phyloP scores from a whole-genome alignment of 108 stramenopile genomes.

The Cyclotella atomus region DNA sequence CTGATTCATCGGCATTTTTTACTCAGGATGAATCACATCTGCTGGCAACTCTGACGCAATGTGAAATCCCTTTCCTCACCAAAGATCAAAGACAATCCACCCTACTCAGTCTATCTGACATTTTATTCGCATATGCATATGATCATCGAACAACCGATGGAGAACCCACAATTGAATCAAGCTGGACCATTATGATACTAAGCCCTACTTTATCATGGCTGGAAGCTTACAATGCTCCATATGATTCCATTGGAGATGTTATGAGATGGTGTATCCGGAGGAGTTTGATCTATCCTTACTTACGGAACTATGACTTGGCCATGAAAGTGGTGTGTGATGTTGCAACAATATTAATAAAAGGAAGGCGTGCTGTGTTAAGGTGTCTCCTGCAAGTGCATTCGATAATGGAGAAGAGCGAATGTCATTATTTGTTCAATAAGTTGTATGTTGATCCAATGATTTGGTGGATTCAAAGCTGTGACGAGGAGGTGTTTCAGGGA shows the following conservation, averaged over 20 bases:
- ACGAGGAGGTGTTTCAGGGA: constrained; percentile 27
- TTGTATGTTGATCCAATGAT: constrained; percentile 76
- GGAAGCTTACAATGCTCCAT: constrained; percentile 58
- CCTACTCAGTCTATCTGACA: constrained; percentile 67
- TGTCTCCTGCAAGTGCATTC: constrained; percentile 75
- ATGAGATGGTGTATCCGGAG: constrained; percentile 67
- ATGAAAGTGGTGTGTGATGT: constrained; percentile 53
- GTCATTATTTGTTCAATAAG: constrained; percentile 91
- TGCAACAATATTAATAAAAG: constrained; percentile 53
- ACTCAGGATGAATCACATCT: constrained; percentile 67
- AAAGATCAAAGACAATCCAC: constrained; percentile 34
- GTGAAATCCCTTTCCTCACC: constrained; percentile 15
- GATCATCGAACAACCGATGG: constrained; percentile 91
- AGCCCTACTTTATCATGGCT: constrained; percentile 86
- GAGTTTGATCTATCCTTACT: constrained; percentile 88
- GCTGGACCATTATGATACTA: constrained; percentile 89
- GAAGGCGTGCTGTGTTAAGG: constrained; percentile 66
- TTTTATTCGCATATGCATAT: constrained; percentile 89
- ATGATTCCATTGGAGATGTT: constrained; percentile 43
- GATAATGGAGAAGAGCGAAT: constrained; percentile 88
- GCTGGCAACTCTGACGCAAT: constrained; percentile 65
- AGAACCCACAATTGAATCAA: constrained; percentile 91
- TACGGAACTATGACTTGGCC: constrained; percentile 72
- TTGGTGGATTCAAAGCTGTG: constrained; percentile 69
- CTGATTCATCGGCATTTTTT: constrained; percentile 35